phyloP scores from a whole-genome alignment of 257 asterid genomes.

The Gentiana macrophylla region DNA sequence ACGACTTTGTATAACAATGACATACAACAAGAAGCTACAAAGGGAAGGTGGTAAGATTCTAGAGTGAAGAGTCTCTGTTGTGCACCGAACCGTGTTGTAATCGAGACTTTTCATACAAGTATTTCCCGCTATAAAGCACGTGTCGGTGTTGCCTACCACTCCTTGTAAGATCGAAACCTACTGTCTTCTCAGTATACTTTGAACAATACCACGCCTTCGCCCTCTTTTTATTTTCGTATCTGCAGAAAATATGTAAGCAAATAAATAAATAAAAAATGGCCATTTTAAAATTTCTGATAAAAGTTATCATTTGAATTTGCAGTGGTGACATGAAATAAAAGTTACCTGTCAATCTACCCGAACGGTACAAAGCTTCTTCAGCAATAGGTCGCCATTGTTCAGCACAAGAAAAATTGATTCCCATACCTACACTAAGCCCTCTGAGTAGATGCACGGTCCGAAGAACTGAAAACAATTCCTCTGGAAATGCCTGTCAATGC shows the following conservation, averaged over 20 bases:
- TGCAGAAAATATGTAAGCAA: slow-evolving; percentile 10
- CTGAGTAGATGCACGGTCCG: slow-evolving; percentile 87
- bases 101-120: no score
- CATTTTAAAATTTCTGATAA: neutral
- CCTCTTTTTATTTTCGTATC: slow-evolving; percentile 38
- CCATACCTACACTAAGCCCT: slow-evolving; percentile 96
- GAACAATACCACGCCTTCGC: slow-evolving; percentile 28
- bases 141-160: no score
- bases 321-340: slow-evolving; percentile 1
- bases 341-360: slow-evolving; percentile 64
- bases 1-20: no score
- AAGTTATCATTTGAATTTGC: no score
- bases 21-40: no score
- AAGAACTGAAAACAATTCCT: slow-evolving; percentile 91
- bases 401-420: slow-evolving; percentile 84
- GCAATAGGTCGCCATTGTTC: slow-evolving; percentile 98
- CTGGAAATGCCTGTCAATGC: slow-evolving; percentile 66
- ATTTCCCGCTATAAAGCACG: no score
- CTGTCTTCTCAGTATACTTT: slow-evolving; percentile 39
- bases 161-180: neutral
- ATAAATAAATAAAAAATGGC: neutral
- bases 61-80: no score
- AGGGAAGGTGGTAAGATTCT: no score
- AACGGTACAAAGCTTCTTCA: slow-evolving; percentile 68
- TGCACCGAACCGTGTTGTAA: no score